These are phyloP conservation scores for Lathyrus oleraceus DNA, from an alignment of 306 rosid species.

Conservation along the genomic window DNA sequence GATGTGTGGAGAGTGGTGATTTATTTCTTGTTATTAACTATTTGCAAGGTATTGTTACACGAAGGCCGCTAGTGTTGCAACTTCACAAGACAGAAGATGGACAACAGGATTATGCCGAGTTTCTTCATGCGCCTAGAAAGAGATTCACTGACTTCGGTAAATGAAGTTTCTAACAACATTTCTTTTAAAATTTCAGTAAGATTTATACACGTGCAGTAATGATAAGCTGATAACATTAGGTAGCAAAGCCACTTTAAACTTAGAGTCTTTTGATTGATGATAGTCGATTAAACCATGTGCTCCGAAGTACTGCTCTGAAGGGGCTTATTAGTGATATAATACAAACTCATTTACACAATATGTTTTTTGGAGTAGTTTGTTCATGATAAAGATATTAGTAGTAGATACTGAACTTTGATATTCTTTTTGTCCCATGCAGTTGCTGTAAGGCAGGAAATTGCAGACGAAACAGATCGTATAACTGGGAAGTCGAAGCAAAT, in stretches of 20 bases:
- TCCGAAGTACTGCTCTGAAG: not conserved
- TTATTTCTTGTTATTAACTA: constrained; percentile 28
- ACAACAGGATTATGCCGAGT: constrained; percentile 84
- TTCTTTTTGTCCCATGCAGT: constrained; percentile 48
- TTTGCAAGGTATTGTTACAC: constrained; percentile 83
- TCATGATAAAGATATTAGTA: not conserved
- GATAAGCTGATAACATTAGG: not conserved
- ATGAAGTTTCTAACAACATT: constrained; percentile 24
- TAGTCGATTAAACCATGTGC: not conserved
- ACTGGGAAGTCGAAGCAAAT: constrained; percentile 92
- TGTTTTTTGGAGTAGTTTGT: not conserved
- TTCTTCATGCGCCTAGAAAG: constrained; percentile 89
- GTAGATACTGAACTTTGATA: not conserved
- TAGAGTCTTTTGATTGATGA: not conserved
- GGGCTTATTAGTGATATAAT: not conserved
- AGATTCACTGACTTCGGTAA: constrained; percentile 81
- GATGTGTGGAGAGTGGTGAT: not conserved
- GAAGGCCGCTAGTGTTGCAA: constrained; percentile 94
- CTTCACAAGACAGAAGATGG: constrained; percentile 84
- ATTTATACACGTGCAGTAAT: not conserved
- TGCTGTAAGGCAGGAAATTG: constrained; percentile 86
- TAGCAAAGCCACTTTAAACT: not conserved
- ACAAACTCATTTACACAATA: not conserved
- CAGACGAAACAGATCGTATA: constrained; percentile 95
- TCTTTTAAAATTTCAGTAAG: constrained; percentile 11